Evolutionary conservation across 768 basidiomycete species (phyloP).

Genomic region (Clavulina sp.): DNA sequence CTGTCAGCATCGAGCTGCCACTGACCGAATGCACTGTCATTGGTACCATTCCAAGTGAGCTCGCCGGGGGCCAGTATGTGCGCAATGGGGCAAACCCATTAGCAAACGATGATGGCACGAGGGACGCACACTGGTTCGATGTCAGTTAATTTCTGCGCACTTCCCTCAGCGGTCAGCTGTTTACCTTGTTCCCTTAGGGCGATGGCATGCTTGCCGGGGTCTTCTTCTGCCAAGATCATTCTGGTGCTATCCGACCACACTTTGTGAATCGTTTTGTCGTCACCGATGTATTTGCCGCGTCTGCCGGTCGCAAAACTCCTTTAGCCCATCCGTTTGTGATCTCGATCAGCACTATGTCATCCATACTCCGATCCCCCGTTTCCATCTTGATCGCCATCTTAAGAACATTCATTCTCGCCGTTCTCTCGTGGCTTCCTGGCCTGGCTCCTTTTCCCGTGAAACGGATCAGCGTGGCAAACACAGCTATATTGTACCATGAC

Average conservation of each 20-base stretch:
- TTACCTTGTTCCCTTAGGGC: neutral
- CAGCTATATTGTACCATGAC: slow-evolving; percentile 20
- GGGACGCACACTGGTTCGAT: neutral
- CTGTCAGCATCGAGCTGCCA: neutral
- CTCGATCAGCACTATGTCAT: neutral
- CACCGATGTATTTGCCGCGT: neutral
- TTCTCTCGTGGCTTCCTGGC: neutral
- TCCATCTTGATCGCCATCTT: neutral
- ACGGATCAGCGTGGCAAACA: slow-evolving; percentile 19
- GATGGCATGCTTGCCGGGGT: neutral
- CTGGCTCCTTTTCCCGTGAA: neutral
- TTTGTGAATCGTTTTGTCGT: neutral
- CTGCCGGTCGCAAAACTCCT: neutral
- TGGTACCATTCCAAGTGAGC: neutral
- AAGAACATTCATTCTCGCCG: neutral
- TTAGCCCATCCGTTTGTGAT: neutral
- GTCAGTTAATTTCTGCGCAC: neutral
- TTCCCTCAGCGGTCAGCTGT: neutral
- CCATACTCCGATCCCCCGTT: neutral
- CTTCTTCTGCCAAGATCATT: neutral
- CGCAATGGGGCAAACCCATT: neutral
- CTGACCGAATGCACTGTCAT: neutral
- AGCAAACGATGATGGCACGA: neutral
- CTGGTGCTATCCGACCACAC: neutral
- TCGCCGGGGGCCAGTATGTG: neutral